phyloP scores from a whole-genome alignment of 768 basidiomycete genomes.

The Suillus bovinus region DNA sequence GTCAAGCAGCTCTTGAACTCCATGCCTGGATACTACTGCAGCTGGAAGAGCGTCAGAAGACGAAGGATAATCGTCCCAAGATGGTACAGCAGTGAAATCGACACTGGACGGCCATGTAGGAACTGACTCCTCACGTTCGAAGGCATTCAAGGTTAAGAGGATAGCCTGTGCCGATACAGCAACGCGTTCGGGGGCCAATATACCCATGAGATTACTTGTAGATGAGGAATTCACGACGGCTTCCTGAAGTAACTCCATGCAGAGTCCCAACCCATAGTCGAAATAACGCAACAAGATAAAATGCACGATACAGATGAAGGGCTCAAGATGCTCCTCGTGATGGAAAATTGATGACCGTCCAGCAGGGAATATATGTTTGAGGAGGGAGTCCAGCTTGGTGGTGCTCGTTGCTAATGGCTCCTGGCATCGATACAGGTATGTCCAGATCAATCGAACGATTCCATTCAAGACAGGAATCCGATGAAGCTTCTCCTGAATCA shows the following conservation, averaged over 20 bases:
- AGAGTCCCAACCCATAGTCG: constrained; percentile 82
- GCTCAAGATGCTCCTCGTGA: constrained; percentile 74
- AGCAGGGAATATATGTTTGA: constrained; percentile 79
- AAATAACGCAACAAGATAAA: constrained; percentile 82
- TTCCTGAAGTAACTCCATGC: constrained; percentile 81
- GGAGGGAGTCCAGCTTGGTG: constrained; percentile 70
- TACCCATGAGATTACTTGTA: constrained; percentile 36
- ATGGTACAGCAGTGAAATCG: constrained; percentile 59
- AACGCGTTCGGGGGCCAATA: constrained; percentile 70
- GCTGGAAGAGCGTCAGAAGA: constrained; percentile 65
- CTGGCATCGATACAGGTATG: constrained; percentile 91
- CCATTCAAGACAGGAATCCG: constrained; percentile 78
- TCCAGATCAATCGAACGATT: constrained; percentile 84
- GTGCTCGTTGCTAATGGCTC: constrained; percentile 81
- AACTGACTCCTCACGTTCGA: constrained; percentile 68
- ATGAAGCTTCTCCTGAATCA: constrained; percentile 70
- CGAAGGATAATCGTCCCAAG: constrained; percentile 67
- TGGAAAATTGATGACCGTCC: constrained; percentile 61
- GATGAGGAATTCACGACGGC: constrained; percentile 45
- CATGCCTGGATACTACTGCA: constrained; percentile 56
- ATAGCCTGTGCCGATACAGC: constrained; percentile 76
- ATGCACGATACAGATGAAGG: constrained; percentile 77
- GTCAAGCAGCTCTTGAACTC: constrained; percentile 73
- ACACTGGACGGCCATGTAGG: constrained; percentile 79
- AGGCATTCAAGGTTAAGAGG: constrained; percentile 64